Base-by-base conservation (phyloP, 2,329 filamentous ascomycete species). In the Alternaria consortialis region DNA sequence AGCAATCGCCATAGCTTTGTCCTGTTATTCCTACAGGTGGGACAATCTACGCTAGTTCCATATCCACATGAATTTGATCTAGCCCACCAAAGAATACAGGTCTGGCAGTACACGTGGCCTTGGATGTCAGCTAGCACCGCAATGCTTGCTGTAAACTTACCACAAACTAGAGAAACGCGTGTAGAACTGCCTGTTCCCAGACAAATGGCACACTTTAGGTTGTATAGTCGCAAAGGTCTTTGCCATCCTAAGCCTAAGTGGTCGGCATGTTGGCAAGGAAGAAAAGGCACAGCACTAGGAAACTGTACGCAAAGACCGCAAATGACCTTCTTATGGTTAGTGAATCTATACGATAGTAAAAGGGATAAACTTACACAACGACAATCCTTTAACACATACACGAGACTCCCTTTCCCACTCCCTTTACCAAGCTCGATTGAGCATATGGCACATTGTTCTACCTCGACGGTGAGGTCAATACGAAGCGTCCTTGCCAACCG, bases 51-150 rank as follows among this genome's bases (percentile, higher is more conserved):
- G n/a, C 31, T 50, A 5, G 15, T 29, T 1, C 17, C 7, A 9
- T 50, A 27, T 36, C 2, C 11, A 15, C 5, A 15, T 43, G 3
- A 12, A 20, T 11, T 11, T 13, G 13, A 50, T 13, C 20, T 51
- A 50, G 46, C 44, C 44, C 20, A 56, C 31, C 2, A 6, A 15
- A 51, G 8, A 36, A 56, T 56, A 17, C 20, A 56, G 27, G 6
- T n/a, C 43, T n/a, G 20, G 27, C 37, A 56, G 31, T 43, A 56
- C 13, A 56, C 44, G 37, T 56, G 29, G 54, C 54, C 54, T 56
- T 56, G 2, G 15, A 6, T 56, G 20, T 56, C 25, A 56, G 54
- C 29, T 29, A 29, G 7, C n/a, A 15, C 53, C 3, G 17, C 7
- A 11, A 25, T 32, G 1, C 5, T 32, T 11, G 3, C 15, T 27